phyloP scores from a whole-genome alignment of 345 rosid species.

The Dovyalis caffra region DNA sequence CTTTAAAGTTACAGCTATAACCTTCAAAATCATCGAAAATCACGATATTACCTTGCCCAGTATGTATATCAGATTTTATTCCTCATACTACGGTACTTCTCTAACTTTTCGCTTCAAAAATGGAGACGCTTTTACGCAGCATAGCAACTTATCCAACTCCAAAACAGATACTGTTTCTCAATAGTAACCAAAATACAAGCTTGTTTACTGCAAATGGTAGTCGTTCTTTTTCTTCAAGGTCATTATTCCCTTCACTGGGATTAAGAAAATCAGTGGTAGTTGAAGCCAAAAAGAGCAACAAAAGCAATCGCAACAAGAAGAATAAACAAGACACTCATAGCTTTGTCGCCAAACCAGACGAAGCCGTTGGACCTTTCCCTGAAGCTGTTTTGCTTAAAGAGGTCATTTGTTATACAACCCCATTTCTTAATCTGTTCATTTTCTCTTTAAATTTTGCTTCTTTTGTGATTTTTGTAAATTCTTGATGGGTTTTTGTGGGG shows the following conservation, averaged over 20 bases:
- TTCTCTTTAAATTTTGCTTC: neutral
- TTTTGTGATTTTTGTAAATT: neutral
- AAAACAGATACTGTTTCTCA: constrained; percentile 11
- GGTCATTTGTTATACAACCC: constrained; percentile 30
- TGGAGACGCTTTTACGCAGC: constrained; percentile 53
- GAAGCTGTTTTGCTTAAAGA: constrained; percentile 85
- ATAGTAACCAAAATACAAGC: constrained; percentile 16
- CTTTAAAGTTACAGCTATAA: neutral
- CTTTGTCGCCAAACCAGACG: constrained; percentile 57
- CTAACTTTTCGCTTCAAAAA: constrained; percentile 12
- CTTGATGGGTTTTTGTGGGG: neutral
- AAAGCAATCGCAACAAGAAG: constrained; percentile 14
- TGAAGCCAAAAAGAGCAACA: constrained; percentile 43
- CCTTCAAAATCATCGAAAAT: neutral
- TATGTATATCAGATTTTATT: too few species aligned
- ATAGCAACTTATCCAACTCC: constrained; percentile 28
- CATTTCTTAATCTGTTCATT: too few species aligned
- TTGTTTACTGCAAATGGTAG: constrained; percentile 10
- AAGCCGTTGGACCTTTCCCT: constrained; percentile 72
- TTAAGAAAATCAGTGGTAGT: constrained; percentile 44
- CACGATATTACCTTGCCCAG: neutral
- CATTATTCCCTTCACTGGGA: constrained; percentile 15
- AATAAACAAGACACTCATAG: constrained; percentile 53
- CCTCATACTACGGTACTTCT: too few species aligned
- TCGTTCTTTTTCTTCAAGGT: constrained; percentile 3